Evolutionary conservation across 1,284 basidiomycete genomes (phyloP), one percentile per base, ranked within the genome.

Genomic region (Heterobasidion parviporum): DNA sequence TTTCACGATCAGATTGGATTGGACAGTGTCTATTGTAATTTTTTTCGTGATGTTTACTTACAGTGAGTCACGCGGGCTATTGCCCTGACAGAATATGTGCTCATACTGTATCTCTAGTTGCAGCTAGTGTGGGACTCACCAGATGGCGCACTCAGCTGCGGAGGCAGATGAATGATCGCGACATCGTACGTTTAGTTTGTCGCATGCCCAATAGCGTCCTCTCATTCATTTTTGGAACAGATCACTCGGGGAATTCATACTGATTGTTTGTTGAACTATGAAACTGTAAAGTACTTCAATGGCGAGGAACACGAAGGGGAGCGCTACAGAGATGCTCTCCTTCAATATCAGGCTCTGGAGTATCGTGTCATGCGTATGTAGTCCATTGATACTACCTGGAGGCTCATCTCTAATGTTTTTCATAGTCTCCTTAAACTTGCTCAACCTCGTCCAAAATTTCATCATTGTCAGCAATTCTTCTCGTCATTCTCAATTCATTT

Each of bases 251-350:
- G 83, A 14, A 90, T 91, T 54, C 85, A 92, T 64, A 89, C 89
- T 4, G 89, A 92, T 65, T 85, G 82, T 63, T 71, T 90, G 48
- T 77, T 93, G 63, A 88, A 92, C 70, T 87, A 92, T 64, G 91
- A 92, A 71, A 85, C 88, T 10, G 87, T 93, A 61, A 91, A 91
- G 67, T 91, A 90, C 70, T 93, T 92, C 68, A 82, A 82, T 35
- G 89, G 90, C 33, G 92, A 95, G 68, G 76, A 81, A 36, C 87
- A 91, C 65, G 92, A 94, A 67, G 82, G 80, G 16, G 76, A 78
- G 51, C 80, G 92, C 34, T 93, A 94, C 66, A 70, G 77, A 10
- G 77, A 83, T 18, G 88, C 92, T 2, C 79, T 94, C 61, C 72
- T 75, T n/a, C 78, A 86, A 58, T 94, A 93, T 64, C 91, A 94